Conservation (phyloP, 108 stramenopile genomes). For the Chaetoceros tenuissimus region DNA sequence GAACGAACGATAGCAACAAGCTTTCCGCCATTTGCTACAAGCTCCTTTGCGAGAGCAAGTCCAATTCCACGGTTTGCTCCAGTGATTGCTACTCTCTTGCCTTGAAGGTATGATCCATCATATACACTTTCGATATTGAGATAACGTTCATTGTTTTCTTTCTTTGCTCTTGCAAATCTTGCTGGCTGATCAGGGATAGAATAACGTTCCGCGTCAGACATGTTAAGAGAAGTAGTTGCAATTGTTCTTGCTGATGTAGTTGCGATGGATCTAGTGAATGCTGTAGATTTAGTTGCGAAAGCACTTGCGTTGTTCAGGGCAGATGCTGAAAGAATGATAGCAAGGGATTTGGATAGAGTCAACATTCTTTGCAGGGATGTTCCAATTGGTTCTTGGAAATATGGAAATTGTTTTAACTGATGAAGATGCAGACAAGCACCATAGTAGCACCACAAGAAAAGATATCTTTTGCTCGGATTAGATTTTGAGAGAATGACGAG, state of each 20-base stretch:
- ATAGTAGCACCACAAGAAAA: no score
- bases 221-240: neutral
- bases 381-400: no score
- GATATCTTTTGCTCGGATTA: no score
- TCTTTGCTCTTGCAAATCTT: constrained; percentile 26
- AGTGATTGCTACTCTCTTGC: constrained; percentile 42
- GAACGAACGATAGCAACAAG: constrained; percentile 30
- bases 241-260: no score
- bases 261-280: constrained; percentile 2
- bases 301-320: neutral
- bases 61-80: constrained; percentile 59
- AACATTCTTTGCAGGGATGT: no score
- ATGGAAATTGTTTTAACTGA: no score
- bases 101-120: constrained; percentile 20
- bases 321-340: neutral
- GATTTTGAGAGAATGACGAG: no score
- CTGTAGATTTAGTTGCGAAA: neutral
- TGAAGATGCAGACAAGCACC: no score
- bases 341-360: neutral
- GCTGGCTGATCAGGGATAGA: constrained; percentile 30
- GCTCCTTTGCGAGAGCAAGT: constrained; percentile 34
- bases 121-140: constrained; percentile 32
- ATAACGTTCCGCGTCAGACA: constrained; percentile 5
- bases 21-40: constrained; percentile 44
- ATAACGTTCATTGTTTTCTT: constrained; percentile 23